Evolutionary conservation across 192 early-diverging fungal species (phyloP), one percentile per base, ranked within the genome.

Genomic region (Irineochytrium annulatum): DNA sequence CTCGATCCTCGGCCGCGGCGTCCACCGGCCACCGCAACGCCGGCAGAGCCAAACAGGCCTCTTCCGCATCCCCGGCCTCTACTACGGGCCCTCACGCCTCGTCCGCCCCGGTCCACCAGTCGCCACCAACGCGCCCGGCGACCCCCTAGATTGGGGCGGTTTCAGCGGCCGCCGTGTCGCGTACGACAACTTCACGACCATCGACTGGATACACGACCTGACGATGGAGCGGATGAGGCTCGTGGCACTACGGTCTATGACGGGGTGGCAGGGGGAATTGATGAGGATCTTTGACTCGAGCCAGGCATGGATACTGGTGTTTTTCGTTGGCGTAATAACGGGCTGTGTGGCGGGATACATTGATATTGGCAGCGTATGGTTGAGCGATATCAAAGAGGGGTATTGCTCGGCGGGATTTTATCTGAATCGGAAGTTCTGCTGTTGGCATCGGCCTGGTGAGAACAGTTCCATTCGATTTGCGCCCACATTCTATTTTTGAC

Each of bases 181-280:
- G 3, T 72, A 72, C 43, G 65, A 63, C 34, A 73, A 87, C 69
- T 87, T 83, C 49, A 72, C 79, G 0, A 87, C 86, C 3, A 82
- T 87, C 34, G 73, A 97, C 73, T 94, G 91, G 90, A 87, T 93
- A 37, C 91, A 94, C 61, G 92, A 94, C 72, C 81, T 86, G 57
- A 86, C 87, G 13, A 85, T 89, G 71, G 93, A 92, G 74, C 73
- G 81, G 39, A 67, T 78, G 24, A 70, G 87, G 24, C 65, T 81
- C 16, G 63, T 29, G 17, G 4, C 14, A 22, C 34, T 72, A 16
- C 17, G 45, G 26, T 43, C 34, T 30, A 34, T 2, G 8, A 30
- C 22, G 13, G 48, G 55, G 16, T 3, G 6, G 43, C 26, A 27
- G 17, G 43, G 35, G n/a, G 26, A 33, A 20, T 29, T 46, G 2